Base-by-base conservation (phyloP, 2,329 filamentous ascomycete genomes). In the Byssochlamys sp. region DNA sequence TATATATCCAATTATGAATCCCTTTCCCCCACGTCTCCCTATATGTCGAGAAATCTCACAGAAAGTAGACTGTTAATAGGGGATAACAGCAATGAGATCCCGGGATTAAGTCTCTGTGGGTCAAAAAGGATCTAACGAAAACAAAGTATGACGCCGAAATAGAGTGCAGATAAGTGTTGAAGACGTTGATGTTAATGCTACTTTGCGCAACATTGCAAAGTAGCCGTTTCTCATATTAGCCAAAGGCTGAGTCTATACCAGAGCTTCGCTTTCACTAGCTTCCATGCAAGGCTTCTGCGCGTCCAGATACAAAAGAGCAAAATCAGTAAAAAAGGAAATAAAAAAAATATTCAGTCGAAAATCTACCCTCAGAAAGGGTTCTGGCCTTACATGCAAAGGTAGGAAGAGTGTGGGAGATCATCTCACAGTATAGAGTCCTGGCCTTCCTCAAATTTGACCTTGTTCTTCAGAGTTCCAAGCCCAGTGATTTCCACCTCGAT, bases 401-500 rank as follows among this genome's bases (percentile, higher is more conserved):
- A 11, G 33, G 19, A 29, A 27, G 28, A 28, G 28, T 28, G 28
- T 28, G 28, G 28, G 28, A 28, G 28, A 31, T 49, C 56, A n/a
- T n/a, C n/a, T 58, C 52, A 58, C 56, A 58, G 28, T 27, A 27
- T 28, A 51, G 56, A 55, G 14, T 48, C 56, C 24, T 58, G 56
- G 6, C 56, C 53, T n/a, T 58, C 53, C 19, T 45, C 29, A 55
- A 58, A 58, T 1, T 26, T 12, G n/a, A 58, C 52, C 25, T 28
- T 55, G 53, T 58, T 58, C 3, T 49, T 45, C 6, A 58, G 52
- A 14, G 52, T 19, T 2, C 56, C 56, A 14, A 58, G 25, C 9
- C 60, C 58, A n/a, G 35, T 33, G 4, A 63, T 50, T 35, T 62
- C 57, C 14, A 63, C 59, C 56, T 63, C 60, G 2, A 63, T 59